Evolutionary conservation across 23 red algal genomes (phyloP).

Genomic region (Gracilaria gracilis): DNA sequence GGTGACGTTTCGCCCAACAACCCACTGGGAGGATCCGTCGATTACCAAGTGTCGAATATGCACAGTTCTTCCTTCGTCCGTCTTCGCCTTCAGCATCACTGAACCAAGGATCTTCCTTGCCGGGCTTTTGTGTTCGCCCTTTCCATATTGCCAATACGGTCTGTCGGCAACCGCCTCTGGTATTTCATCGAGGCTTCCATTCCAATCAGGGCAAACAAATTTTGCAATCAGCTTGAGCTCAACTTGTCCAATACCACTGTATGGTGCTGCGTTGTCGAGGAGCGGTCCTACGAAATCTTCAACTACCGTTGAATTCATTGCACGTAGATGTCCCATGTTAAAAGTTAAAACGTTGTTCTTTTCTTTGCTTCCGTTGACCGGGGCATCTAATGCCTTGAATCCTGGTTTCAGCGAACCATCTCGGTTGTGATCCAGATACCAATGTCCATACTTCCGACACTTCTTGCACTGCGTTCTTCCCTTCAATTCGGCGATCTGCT

Average conservation of each 20-base stretch:
- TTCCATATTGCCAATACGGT: slow-evolving; percentile 61
- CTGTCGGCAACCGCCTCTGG: slow-evolving; percentile 23
- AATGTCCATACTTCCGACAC: slow-evolving; percentile 24
- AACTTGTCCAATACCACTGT: slow-evolving; percentile 33
- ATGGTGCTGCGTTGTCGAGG: slow-evolving; percentile 45
- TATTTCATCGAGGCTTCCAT: slow-evolving; percentile 1
- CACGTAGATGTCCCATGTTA: not conserved
- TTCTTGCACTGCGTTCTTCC: slow-evolving; percentile 1
- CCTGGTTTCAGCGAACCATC: slow-evolving; percentile 50
- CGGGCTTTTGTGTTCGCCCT: slow-evolving; percentile 37
- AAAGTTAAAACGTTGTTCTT: slow-evolving; percentile 19
- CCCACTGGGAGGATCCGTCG: not conserved
- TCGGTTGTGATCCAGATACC: not conserved
- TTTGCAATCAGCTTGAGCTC: slow-evolving; percentile 5
- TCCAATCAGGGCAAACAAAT: slow-evolving; percentile 32
- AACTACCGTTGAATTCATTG: too few relatives aligned
- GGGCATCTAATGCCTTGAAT: not conserved
- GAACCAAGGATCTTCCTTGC: slow-evolving; percentile 17
- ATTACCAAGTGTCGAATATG: not conserved
- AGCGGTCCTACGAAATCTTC: slow-evolving; percentile 1
- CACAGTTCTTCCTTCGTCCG: not conserved
- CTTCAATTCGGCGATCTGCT: slow-evolving; percentile 30
- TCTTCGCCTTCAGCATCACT: not conserved
- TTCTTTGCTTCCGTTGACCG: not conserved
- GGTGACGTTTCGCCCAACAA: not conserved